Evolutionary conservation across 768 basidiomycete genomes (phyloP).

Genomic region (Porpolomopsis calyptriformis): DNA sequence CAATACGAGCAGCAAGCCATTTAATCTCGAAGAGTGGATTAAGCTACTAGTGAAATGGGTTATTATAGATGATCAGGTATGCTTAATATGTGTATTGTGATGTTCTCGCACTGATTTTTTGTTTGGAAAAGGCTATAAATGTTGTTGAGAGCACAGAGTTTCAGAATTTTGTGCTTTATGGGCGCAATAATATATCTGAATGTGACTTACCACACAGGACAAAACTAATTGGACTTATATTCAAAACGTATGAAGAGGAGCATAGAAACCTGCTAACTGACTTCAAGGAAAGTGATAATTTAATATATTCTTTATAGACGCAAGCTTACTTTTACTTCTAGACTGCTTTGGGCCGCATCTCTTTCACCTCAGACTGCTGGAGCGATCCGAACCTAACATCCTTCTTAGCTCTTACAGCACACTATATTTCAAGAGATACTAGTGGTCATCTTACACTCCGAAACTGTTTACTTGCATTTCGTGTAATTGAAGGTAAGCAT

Average conservation of each 20-base stretch:
- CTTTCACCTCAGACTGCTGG: conserved; percentile 29
- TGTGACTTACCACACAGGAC: conserved; percentile 27
- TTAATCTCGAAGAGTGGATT: conserved; percentile 16
- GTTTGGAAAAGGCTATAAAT: conserved; percentile 30
- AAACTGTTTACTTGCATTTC: conserved; percentile 22
- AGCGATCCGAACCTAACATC: conserved; percentile 14
- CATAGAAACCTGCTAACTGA: conserved; percentile 15
- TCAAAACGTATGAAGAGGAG: conserved; percentile 15
- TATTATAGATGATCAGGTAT: conserved; percentile 25
- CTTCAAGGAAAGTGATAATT: too few species aligned
- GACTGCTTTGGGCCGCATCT: conserved; percentile 20
- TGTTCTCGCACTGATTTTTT: too few species aligned
- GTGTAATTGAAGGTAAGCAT: conserved; percentile 21
- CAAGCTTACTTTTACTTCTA: conserved; percentile 10
- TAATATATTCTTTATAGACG: too few species aligned
- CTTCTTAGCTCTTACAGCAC: conserved; percentile 24
- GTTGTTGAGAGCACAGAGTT: conserved; percentile 27
- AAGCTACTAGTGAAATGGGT: conserved; percentile 15
- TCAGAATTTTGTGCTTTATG: conserved; percentile 20
- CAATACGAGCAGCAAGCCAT: conserved; percentile 4
- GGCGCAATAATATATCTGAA: conserved; percentile 15
- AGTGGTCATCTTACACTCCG: conserved; percentile 15
- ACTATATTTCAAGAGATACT: conserved; percentile 16
- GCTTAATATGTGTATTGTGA: too few species aligned
- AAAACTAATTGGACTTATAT: conserved; percentile 19